Evolutionary conservation across 2,329 filamentous ascomycete genomes (phyloP).

Genomic region (Colletotrichum sp.): DNA sequence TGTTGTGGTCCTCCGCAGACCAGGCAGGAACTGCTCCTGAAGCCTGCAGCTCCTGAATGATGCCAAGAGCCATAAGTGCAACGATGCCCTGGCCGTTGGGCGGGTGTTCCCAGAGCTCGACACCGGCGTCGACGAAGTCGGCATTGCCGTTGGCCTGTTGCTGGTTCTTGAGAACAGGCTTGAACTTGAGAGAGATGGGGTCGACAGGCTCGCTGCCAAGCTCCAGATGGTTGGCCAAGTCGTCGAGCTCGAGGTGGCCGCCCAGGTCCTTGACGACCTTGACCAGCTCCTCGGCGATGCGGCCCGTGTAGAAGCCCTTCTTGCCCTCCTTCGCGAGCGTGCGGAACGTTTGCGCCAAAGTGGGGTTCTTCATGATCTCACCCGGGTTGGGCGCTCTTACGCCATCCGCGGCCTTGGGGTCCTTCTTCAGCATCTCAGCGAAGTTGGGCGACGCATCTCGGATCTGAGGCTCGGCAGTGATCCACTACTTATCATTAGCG

Average conservation of each 20-base stretch:
- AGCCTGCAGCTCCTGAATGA: slow-evolving; percentile 84
- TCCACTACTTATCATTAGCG: slow-evolving; percentile 66
- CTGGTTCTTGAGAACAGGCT: slow-evolving; percentile 24
- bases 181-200: slow-evolving; percentile 82
- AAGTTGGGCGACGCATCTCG: slow-evolving; percentile 83
- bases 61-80: slow-evolving; percentile 91
- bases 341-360: slow-evolving; percentile 81
- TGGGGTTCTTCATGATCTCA: slow-evolving; percentile 88
- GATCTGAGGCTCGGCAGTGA: slow-evolving; percentile 64
- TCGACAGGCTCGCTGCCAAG: slow-evolving; percentile 78
- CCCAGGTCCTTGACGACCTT: slow-evolving; percentile 79
- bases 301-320: slow-evolving; percentile 87
- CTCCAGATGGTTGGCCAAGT: slow-evolving; percentile 77
- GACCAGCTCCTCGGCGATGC: slow-evolving; percentile 81
- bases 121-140: slow-evolving; percentile 40
- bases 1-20: slow-evolving; percentile 77
- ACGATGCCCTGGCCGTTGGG: slow-evolving; percentile 97
- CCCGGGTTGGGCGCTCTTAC: slow-evolving; percentile 78
- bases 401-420: slow-evolving; percentile 70
- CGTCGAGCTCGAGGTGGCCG: slow-evolving; percentile 78
- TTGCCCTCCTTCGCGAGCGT: slow-evolving; percentile 81
- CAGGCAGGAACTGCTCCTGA: slow-evolving; percentile 77
- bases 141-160: slow-evolving; percentile 26
- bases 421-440: slow-evolving; percentile 84
- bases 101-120: slow-evolving; percentile 95